These are phyloP conservation scores for Ambrosia artemisiifolia DNA, from an alignment of 129 eudicot genomes.

Conservation along the genomic window DNA sequence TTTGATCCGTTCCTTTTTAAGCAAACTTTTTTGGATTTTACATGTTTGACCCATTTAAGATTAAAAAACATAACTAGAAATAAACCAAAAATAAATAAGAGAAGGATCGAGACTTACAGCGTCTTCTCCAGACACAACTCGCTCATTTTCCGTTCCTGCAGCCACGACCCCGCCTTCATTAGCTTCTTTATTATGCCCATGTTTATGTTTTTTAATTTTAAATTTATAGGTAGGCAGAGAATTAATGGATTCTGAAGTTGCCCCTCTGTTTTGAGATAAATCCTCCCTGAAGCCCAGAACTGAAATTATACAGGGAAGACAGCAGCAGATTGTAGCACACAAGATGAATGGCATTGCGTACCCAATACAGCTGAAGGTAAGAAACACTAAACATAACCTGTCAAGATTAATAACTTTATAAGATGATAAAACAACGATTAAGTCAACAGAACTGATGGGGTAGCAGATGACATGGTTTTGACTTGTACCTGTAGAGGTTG, in stretches of 20 bases:
- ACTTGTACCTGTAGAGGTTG: conserved; percentile 70
- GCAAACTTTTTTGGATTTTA: neutral
- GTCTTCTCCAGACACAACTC: conserved; percentile 79
- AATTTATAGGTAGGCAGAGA: conserved; percentile 76
- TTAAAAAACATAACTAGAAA: neutral
- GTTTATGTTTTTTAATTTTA: conserved; percentile 65
- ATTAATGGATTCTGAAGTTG: conserved; percentile 82
- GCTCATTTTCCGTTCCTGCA: conserved; percentile 85
- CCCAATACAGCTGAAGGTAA: conserved; percentile 87
- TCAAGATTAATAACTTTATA: neutral
- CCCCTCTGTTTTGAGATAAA: conserved; percentile 72
- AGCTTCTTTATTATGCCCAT: conserved; percentile 46
- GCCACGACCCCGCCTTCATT: conserved; percentile 83
- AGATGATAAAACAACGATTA: conserved; percentile 1
- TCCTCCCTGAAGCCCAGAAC: conserved; percentile 86
- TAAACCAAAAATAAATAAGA: conserved; percentile 1
- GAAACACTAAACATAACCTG: conserved; percentile 97
- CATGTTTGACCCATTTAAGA: neutral
- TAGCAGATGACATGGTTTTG: neutral
- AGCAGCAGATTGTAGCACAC: conserved; percentile 94
- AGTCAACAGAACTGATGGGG: neutral
- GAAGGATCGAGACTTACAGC: conserved; percentile 56
- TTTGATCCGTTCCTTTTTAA: neutral
- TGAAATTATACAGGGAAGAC: conserved; percentile 93
- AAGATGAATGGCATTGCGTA: conserved; percentile 98